A percentile compares a stretch with the other conserved stretches of the same genome.
Conservation (phyloP, 2,329 filamentous ascomycete genomes). For the Microsporum canis region DNA sequence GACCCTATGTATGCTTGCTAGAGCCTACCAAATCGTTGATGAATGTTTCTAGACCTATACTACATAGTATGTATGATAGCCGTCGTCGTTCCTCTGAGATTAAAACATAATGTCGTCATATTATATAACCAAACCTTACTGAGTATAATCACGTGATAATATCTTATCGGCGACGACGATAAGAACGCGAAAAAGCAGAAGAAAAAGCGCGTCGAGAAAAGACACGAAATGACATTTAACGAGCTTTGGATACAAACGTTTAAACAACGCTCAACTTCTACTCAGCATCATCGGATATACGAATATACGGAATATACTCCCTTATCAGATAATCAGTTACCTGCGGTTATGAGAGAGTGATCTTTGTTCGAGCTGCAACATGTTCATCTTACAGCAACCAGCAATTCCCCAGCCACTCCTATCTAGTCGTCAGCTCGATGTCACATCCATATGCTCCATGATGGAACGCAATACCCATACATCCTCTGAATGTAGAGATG, state of each 20-base stretch:
- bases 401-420: background rate
- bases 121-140: background rate
- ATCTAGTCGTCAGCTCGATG: background rate
- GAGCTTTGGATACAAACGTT: background rate
- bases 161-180: background rate
- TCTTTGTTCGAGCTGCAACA: constrained; percentile 11
- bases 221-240: too few species aligned
- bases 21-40: too few species aligned
- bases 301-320: background rate
- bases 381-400: background rate
- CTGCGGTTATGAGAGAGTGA: background rate
- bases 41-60: too few species aligned
- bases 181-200: background rate
- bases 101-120: background rate
- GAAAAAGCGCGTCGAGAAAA: background rate
- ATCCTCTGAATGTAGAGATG: background rate
- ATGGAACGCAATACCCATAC: background rate
- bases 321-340: background rate
- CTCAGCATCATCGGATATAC: background rate
- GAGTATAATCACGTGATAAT: background rate
- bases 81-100: background rate
- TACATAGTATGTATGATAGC: background rate
- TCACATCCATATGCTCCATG: background rate
- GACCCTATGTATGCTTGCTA: too few species aligned
- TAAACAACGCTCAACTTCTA: background rate